Conservation (phyloP, 2,329 filamentous ascomycete species). For the Curvularia sp. region DNA sequence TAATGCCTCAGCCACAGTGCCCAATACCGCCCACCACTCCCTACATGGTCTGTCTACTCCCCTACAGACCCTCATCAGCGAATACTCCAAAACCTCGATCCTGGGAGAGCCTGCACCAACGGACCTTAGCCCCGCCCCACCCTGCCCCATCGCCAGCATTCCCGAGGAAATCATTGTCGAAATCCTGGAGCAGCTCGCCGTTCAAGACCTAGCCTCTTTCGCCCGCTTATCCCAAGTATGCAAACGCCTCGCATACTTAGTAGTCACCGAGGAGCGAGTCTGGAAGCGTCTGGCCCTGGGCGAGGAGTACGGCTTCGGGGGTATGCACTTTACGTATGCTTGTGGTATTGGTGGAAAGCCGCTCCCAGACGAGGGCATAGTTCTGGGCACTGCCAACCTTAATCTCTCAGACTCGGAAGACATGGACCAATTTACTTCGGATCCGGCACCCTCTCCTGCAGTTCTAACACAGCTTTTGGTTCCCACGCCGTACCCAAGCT, state of each 20-base stretch:
- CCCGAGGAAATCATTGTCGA: slow-evolving; percentile 86
- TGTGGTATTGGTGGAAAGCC: slow-evolving; percentile 63
- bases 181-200: slow-evolving; percentile 75
- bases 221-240: slow-evolving; percentile 80
- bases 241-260: slow-evolving; percentile 84
- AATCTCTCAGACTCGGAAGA: slow-evolving; percentile 22
- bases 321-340: slow-evolving; percentile 82
- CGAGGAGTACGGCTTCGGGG: slow-evolving; percentile 75
- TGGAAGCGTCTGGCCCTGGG: slow-evolving; percentile 81
- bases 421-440: slow-evolving; percentile 10
- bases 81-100: slow-evolving; percentile 76
- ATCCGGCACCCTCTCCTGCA: slow-evolving; percentile 11
- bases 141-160: slow-evolving; percentile 78
- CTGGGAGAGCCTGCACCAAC: slow-evolving; percentile 70
- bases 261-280: slow-evolving; percentile 81
- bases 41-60: slow-evolving; percentile 63
- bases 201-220: slow-evolving; percentile 78
- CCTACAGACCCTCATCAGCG: slow-evolving; percentile 73
- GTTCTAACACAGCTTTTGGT: slow-evolving; percentile 46
- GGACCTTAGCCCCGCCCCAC: slow-evolving; percentile 73
- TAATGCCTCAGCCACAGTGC: slow-evolving; percentile 60
- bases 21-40: slow-evolving; percentile 64
- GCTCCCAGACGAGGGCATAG: slow-evolving; percentile 44
- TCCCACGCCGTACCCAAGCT: slow-evolving; percentile 50
- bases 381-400: slow-evolving; percentile 34